Base-by-base conservation (phyloP, 257 asterid genomes). In the Solanum chmielewskii region DNA sequence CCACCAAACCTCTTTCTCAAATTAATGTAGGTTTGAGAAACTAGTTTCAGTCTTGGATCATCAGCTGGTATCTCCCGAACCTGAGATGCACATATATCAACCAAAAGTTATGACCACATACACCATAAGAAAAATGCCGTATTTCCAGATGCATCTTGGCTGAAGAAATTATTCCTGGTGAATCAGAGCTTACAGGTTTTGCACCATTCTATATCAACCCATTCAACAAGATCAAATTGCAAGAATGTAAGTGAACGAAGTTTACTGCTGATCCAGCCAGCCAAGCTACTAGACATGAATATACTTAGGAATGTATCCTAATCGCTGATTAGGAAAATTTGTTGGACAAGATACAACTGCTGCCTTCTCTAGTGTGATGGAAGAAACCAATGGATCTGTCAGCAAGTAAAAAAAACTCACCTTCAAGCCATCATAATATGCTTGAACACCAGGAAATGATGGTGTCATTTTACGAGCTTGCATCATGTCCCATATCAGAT, bases 401-500 rank as follows among this genome's bases (percentile, higher is more conserved):
- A 56, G 37, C 44, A 68, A 41, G 78, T 84, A 77, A 60, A 25
- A 81, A 83, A 70, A 83, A 88, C 97, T 92, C 89, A 97, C 99
- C 88, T 92, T 95, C 89, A 97, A 92, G 78, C 99, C 99, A 1
- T 85, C 82, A 88, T 90, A 77, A 92, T 97, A 97, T 62, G 97
- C 96, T 90, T 93, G 95, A 74, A 95, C 96, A 42, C 93, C 92
- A 60, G 93, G 93, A 88, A 91, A 89, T 27, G 91, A 27, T 14
- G 96, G 96, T 76, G 31, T 89, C 23, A 91, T 14, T 4, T 88
- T 90, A 52, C 93, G 96, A 86, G 93, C 92, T 91, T 94, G 95
- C 98, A 94, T 92, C 94, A 92, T 87, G 91, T 97, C 99, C 98
- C 98, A 97, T 90, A 97, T 47, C 88, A 95, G 88, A 94, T 97